Base-by-base conservation (phyloP, 2,329 filamentous ascomycete species). In the Stachybotrys echinatus region DNA sequence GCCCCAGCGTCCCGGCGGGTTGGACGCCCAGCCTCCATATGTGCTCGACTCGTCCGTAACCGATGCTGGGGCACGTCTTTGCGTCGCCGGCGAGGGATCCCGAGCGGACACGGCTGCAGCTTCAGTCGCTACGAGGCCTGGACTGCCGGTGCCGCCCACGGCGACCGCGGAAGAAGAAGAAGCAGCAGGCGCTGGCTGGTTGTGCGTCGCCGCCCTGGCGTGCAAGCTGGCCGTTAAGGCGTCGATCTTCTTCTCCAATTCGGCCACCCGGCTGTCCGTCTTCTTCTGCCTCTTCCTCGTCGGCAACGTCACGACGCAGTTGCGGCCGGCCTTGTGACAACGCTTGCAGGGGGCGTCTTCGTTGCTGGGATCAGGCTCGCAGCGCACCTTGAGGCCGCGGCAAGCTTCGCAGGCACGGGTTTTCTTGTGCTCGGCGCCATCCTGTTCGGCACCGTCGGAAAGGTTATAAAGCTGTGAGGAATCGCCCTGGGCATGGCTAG, bases 181-280 rank as follows among this genome's bases (percentile, higher is more conserved):
- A n/a, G n/a, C n/a, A n/a, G n/a, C n/a, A n/a, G n/a, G n/a, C n/a
- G n/a, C n/a, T n/a, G n/a, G n/a, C n/a, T n/a, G n/a, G n/a, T n/a
- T n/a, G n/a, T n/a, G n/a, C n/a, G n/a, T n/a, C n/a, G n/a, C n/a
- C n/a, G 17, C 62, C 23, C 68, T 60, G 8, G 87, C 83, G 43
- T 89, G 85, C 55, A 96, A 65, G 34, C 84, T 90, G 6, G 89
- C 88, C 7, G 89, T 95, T 64, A 96, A 66, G 8, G 87, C 88
- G 72, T 96, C 90, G 55, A 96, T 92, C 73, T 95, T 95, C 75
- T 87, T 90, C 74, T 96, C 91, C 47, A 96, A 76, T 73, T 96
- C 91, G 8, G 90, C 87, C 12, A 96, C 91, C 47, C 90, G 80
- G 56, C 84, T 92, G 65, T 95, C 92, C 48, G 89, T 91, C 75